Conservation (phyloP, 129 eudicot species). For the Saposhnikovia divaricata region DNA sequence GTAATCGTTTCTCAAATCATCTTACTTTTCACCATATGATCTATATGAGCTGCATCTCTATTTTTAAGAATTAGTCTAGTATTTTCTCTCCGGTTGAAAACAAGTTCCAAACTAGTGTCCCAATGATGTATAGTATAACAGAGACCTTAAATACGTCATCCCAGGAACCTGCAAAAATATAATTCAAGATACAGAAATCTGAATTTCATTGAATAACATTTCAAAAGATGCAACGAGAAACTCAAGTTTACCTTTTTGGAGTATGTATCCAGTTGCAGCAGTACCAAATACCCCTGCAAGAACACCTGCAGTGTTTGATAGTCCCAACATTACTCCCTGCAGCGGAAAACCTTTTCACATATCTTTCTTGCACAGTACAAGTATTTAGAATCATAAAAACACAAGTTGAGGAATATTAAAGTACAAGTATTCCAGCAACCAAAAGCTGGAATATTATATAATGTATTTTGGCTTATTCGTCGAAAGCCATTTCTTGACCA, state of each 20-base stretch:
- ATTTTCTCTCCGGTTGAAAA: slow-evolving; percentile 92
- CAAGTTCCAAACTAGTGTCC: slow-evolving; percentile 86
- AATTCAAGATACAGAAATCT: neutral
- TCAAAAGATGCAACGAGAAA: neutral
- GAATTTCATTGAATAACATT: neutral
- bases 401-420: too few relatives aligned
- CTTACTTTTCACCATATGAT: neutral
- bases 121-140: slow-evolving; percentile 66
- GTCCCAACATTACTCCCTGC: slow-evolving; percentile 85
- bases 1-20: neutral
- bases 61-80: slow-evolving; percentile 40
- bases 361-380: neutral
- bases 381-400: too few relatives aligned
- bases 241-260: slow-evolving; percentile 57
- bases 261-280: slow-evolving; percentile 98
- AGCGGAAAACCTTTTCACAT: slow-evolving; percentile 1
- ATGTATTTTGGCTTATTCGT: neutral
- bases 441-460: neutral
- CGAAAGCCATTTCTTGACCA: neutral
- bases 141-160: slow-evolving; percentile 94
- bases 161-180: slow-evolving; percentile 61
- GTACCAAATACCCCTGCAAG: slow-evolving; percentile 98
- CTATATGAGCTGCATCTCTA: slow-evolving; percentile 12
- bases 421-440: too few relatives aligned
- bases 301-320: slow-evolving; percentile 92